Evolutionary conservation across 176 grass and related monocot genomes (phyloP).

Genomic region (Phoenix roebelenii): DNA sequence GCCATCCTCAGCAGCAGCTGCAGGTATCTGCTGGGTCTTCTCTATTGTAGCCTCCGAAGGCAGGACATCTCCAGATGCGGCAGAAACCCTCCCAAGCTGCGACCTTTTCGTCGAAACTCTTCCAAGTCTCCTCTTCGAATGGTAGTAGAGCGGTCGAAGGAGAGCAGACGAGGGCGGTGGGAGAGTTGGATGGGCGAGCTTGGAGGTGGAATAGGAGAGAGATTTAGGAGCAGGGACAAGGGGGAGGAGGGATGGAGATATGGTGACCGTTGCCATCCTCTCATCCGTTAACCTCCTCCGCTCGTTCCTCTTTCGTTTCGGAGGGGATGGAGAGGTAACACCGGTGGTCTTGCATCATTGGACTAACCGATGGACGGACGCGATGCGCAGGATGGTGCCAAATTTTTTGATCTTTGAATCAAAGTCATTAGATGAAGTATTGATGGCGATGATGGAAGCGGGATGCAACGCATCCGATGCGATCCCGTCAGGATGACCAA

Average conservation of each 20-base stretch:
- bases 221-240: conserved; percentile 6
- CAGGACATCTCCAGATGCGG: conserved; percentile 1
- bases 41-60: conserved; percentile 25
- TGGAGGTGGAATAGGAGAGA: conserved; percentile 12
- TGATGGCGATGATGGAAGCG: too few relatives aligned
- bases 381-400: too few relatives aligned
- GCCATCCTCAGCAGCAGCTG: conserved; percentile 38
- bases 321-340: neutral
- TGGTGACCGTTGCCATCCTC: neutral
- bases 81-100: conserved; percentile 19
- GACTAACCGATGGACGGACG: too few relatives aligned
- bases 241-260: conserved; percentile 1
- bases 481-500: too few relatives aligned
- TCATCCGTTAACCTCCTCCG: neutral
- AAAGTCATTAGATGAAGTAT: too few relatives aligned
- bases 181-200: neutral
- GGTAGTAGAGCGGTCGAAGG: neutral
- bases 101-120: neutral
- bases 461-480: too few relatives aligned
- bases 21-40: conserved; percentile 34
- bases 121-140: neutral
- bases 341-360: too few relatives aligned
- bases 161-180: neutral
- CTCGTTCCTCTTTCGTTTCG: neutral
- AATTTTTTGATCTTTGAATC: too few relatives aligned